Evolutionary conservation across 352 stramenopile genomes (phyloP), one percentile per base, ranked within the genome.

Genomic region (Pythium sukuiense): DNA sequence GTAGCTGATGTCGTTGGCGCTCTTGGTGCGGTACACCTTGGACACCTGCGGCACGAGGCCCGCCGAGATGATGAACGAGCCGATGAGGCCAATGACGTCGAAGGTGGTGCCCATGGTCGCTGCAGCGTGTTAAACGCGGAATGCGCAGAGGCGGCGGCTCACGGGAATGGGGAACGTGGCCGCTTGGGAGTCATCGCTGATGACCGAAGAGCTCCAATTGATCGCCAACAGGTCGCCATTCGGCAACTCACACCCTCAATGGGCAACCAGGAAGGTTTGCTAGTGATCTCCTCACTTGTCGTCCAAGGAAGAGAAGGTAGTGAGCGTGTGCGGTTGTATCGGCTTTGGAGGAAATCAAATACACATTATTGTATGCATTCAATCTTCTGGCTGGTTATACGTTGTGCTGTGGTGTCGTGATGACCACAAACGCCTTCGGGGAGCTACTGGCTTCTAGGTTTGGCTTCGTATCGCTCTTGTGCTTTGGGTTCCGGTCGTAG

Each of bases 11-110:
- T 89, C 79, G 52, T 76, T 80, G 55, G 79, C 77, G 58, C 77
- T 86, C 66, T 85, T 87, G 54, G 76, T 86, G 54, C 72, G 73
- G 70, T 79, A 85, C n/a, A 87, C 75, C 59, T 87, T 89, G 56
- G 60, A 57, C 63, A 87, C 80, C 43, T 89, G 78, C 55, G 78
- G 78, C 37, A 87, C 69, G n/a, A 89, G 68, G n/a, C 76, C 74
- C 32, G 68, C 75, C 27, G 78, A 77, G 63, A 87, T 82, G 54
- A 88, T 72, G 59, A 87, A 85, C 49, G 78, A 87, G 58, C 77
- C 80, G 26, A 83, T 57, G 59, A 86, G 77, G 18, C 78, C 78
- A 56, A 84, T 69, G 33, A 79, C 76, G 57, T 84, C 70, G 71
- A 72, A 84, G 8, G 43, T 55, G 9, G 24, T 37, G 37, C 16